A percentile compares a stretch with the other conserved stretches of the same genome.
Conservation (phyloP, 805 yeast genomes). For the Saccharomycopsis fibuligera region DNA sequence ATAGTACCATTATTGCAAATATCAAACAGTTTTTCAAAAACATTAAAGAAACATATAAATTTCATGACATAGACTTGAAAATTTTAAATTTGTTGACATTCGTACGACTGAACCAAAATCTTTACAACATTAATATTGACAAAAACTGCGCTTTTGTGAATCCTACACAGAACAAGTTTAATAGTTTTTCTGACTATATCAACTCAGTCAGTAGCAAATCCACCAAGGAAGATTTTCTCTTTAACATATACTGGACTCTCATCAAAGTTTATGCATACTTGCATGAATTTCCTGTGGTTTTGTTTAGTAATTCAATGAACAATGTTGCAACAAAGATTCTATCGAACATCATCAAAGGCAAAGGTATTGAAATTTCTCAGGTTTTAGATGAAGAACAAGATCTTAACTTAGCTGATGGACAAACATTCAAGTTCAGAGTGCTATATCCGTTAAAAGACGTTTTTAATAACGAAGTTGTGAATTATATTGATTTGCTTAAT, state of each 20-base stretch:
- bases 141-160: slow-evolving; percentile 3
- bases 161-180: neutral
- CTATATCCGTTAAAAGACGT: slow-evolving; percentile 39
- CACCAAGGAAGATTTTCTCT: slow-evolving; percentile 18
- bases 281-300: slow-evolving; percentile 35
- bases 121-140: slow-evolving; percentile 6
- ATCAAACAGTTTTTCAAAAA: slow-evolving; percentile 2
- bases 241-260: slow-evolving; percentile 13
- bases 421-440: slow-evolving; percentile 24
- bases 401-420: slow-evolving; percentile 21
- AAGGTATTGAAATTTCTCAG: slow-evolving; percentile 30
- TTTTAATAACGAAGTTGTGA: slow-evolving; percentile 31
- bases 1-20: neutral
- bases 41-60: slow-evolving; percentile 8
- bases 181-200: slow-evolving; percentile 12
- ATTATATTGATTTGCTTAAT: slow-evolving; percentile 13
- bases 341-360: slow-evolving; percentile 38
- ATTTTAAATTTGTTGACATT: slow-evolving; percentile 13
- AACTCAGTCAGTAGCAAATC: slow-evolving; percentile 5
- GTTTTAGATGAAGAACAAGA: slow-evolving; percentile 31
- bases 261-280: slow-evolving; percentile 8
- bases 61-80: slow-evolving; percentile 6
- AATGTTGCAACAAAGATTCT: slow-evolving; percentile 39
- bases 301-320: slow-evolving; percentile 36
- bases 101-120: neutral